A percentile compares a stretch with the other conserved stretches of the same genome.
Evolutionary conservation across 805 yeast genomes (phyloP).

Genomic region (Spathaspora sp.): DNA sequence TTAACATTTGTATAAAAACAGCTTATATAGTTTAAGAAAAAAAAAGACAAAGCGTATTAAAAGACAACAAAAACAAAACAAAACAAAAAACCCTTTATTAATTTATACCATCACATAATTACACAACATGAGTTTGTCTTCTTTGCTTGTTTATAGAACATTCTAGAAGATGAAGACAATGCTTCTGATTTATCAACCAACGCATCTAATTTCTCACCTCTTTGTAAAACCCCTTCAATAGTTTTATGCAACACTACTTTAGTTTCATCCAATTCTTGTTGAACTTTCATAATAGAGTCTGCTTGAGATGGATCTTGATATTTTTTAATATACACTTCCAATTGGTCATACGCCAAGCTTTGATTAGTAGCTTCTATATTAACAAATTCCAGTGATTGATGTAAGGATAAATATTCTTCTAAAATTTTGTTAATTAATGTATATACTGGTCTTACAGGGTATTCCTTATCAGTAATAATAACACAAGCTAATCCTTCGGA

Average conservation of each 20-base stretch:
- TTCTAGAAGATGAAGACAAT: constrained; percentile 78
- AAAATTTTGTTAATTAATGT: constrained; percentile 84
- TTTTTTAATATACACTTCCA: constrained; percentile 68
- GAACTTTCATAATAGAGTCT: constrained; percentile 94
- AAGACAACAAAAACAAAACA: not conserved
- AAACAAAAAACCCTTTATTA: not conserved
- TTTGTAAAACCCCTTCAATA: constrained; percentile 86
- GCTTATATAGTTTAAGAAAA: too few relatives aligned
- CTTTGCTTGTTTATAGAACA: constrained; percentile 96
- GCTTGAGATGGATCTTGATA: constrained; percentile 98
- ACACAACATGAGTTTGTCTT: constrained; percentile 85
- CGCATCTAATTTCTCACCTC: constrained; percentile 94
- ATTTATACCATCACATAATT: constrained; percentile 49
- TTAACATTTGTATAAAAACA: not conserved
- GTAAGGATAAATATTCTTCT: constrained; percentile 84
- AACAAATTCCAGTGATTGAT: constrained; percentile 72
- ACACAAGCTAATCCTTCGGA: constrained; percentile 91
- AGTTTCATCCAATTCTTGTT: constrained; percentile 96
- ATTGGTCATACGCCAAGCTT: constrained; percentile 50
- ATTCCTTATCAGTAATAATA: constrained; percentile 88
- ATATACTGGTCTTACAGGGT: constrained; percentile 96
- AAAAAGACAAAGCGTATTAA: not conserved
- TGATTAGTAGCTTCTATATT: constrained; percentile 43
- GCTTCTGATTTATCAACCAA: constrained; percentile 96
- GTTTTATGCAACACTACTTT: constrained; percentile 95